These are phyloP conservation scores for Umbilicus rupestris DNA, from an alignment of 164 flowering plant genomes.

Conservation along the genomic window DNA sequence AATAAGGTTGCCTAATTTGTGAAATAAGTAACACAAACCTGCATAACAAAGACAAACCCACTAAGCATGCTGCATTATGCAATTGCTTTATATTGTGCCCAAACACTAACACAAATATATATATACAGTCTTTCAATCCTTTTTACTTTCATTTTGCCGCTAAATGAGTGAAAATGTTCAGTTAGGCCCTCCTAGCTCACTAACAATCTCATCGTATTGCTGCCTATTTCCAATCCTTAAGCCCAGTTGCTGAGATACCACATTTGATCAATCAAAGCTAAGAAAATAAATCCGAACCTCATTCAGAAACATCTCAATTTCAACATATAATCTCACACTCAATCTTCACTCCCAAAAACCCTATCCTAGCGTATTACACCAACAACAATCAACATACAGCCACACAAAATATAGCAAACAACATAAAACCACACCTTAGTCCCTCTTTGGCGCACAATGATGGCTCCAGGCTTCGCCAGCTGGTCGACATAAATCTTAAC, in stretches of 20 bases:
- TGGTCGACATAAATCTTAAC: slow-evolving; percentile 93
- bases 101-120: not conserved
- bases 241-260: no score
- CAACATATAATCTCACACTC: not conserved
- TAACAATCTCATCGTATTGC: no score
- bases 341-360: no score
- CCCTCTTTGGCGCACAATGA: slow-evolving; percentile 79
- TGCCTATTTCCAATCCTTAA: no score
- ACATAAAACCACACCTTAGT: slow-evolving; percentile 52
- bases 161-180: not conserved
- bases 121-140: not conserved
- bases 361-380: no score
- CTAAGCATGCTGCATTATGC: not conserved
- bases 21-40: not conserved
- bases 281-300: not conserved
- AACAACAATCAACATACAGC: not conserved
- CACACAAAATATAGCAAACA: not conserved
- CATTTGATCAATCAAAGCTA: not conserved
- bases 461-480: slow-evolving; percentile 82
- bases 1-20: not conserved
- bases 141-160: no score
- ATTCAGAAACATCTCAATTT: no score
- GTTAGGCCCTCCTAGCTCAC: not conserved
- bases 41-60: not conserved
- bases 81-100: not conserved